Percentiles rank a stretch among this genome's conserved stretches.
phyloP scores from a whole-genome alignment of 208 protist species.

The Leptomonas pyrrhocoris region DNA sequence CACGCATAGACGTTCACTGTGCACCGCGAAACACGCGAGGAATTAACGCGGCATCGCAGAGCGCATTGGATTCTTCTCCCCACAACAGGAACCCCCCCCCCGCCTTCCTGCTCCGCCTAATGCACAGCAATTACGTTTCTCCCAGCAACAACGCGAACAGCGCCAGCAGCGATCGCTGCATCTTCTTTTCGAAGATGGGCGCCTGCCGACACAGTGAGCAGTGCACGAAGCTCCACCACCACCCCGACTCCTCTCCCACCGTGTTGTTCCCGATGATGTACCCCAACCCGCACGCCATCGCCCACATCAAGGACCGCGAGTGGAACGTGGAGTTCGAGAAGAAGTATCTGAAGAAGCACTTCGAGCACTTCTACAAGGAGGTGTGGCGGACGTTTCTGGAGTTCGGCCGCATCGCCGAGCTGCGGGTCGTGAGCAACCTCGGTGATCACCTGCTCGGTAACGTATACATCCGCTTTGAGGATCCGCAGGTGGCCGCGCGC shows the following conservation, averaged over 20 bases:
- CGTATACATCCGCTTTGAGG: conserved; percentile 97
- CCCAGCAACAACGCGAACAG: conserved; percentile 1
- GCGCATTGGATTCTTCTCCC: too few relatives aligned
- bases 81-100: too few relatives aligned
- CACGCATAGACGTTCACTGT: too few relatives aligned
- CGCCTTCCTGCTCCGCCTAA: too few relatives aligned
- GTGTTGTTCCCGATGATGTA: conserved; percentile 97
- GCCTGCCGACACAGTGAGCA: conserved; percentile 98
- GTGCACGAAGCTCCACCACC: conserved; percentile 95
- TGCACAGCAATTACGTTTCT: conserved; percentile 5
- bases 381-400: conserved; percentile 94
- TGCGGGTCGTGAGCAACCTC: conserved; percentile 97
- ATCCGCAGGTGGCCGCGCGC: conserved; percentile 84
- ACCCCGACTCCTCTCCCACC: conserved; percentile 93
- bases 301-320: conserved; percentile 65
- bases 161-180: conserved; percentile 58
- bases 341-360: conserved; percentile 93
- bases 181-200: conserved; percentile 98
- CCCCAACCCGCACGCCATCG: conserved; percentile 86
- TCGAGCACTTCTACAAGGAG: conserved; percentile 98
- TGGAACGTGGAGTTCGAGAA: conserved; percentile 72
- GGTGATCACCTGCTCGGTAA: conserved; percentile 97
- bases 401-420: conserved; percentile 93
- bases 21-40: too few relatives aligned
- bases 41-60: too few relatives aligned